A percentile compares a stretch with the other conserved stretches of the same genome.
These are phyloP conservation scores for Paecilomyces dactylethromorphus DNA, from an alignment of 2,329 filamentous ascomycete genomes.

Conservation along the genomic window DNA sequence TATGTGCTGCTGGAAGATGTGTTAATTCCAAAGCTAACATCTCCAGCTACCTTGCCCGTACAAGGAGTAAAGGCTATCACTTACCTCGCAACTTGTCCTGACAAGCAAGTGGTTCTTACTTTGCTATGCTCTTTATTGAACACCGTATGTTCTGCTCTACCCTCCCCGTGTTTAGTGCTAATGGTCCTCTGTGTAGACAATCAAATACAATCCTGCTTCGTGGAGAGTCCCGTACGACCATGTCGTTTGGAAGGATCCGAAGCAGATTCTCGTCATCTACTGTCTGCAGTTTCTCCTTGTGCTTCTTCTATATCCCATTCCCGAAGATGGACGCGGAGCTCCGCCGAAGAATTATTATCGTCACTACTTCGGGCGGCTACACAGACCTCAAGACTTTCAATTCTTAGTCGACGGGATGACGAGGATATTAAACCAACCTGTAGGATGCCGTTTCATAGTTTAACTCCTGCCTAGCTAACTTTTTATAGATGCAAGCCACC, in stretches of 20 bases:
- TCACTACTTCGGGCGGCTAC: slow-evolving; percentile 82
- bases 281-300: slow-evolving; percentile 85
- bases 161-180: neutral
- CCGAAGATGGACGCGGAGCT: slow-evolving; percentile 60
- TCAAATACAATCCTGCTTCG: slow-evolving; percentile 91
- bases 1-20: slow-evolving; percentile 22
- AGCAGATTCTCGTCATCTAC: slow-evolving; percentile 85
- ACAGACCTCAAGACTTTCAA: slow-evolving; percentile 93
- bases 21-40: slow-evolving; percentile 7
- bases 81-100: slow-evolving; percentile 78
- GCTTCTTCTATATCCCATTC: slow-evolving; percentile 78
- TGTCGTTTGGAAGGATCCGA: slow-evolving; percentile 83
- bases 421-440: slow-evolving; percentile 81
- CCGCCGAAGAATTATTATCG: slow-evolving; percentile 86
- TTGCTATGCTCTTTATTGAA: slow-evolving; percentile 89
- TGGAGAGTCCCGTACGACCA: slow-evolving; percentile 95
- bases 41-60: slow-evolving; percentile 61
- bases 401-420: slow-evolving; percentile 95
- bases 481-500: slow-evolving; percentile 65
- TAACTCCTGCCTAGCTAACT: slow-evolving; percentile 6
- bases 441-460: slow-evolving; percentile 20
- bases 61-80: slow-evolving; percentile 79
- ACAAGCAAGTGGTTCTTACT: slow-evolving; percentile 87
- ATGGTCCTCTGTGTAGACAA: slow-evolving; percentile 50
- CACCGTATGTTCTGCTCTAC: slow-evolving; percentile 58